Conservation (phyloP, 805 yeast genomes). For the Yamadazyma laniorum region DNA sequence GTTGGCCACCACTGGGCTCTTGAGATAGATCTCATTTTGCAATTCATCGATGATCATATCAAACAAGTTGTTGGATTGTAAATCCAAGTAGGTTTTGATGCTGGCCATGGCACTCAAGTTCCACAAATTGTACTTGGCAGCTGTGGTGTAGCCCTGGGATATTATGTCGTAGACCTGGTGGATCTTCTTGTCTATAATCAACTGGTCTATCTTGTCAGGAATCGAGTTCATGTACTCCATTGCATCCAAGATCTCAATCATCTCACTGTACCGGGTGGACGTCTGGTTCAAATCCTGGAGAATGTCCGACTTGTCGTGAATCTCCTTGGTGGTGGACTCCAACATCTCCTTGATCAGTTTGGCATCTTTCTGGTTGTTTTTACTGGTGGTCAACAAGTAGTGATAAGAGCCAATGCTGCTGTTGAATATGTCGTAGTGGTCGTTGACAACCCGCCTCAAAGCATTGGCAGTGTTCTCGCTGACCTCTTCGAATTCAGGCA, state of each 20-base stretch:
- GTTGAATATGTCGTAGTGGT: constrained; percentile 80
- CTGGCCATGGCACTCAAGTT: constrained; percentile 52
- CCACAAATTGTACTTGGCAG: constrained; percentile 56
- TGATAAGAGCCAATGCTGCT: constrained; percentile 83
- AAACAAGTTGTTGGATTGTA: constrained; percentile 60
- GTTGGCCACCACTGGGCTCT: constrained; percentile 9
- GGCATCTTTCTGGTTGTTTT: constrained; percentile 63
- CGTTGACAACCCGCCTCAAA: constrained; percentile 70
- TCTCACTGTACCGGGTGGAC: constrained; percentile 60
- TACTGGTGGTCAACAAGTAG: constrained; percentile 59
- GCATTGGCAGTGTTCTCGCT: constrained; percentile 55
- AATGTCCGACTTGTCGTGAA: constrained; percentile 53
- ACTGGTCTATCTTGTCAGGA: constrained; percentile 63
- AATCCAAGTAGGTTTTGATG: constrained; percentile 50
- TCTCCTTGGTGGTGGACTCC: constrained; percentile 46
- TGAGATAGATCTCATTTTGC: constrained; percentile 58
- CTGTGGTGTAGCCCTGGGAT: constrained; percentile 39
- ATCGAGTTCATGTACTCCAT: constrained; percentile 58
- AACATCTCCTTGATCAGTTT: constrained; percentile 48
- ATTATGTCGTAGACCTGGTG: constrained; percentile 61
- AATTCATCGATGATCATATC: constrained; percentile 77
- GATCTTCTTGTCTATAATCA: constrained; percentile 69
- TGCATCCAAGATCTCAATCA: constrained; percentile 67
- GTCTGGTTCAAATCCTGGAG: constrained; percentile 64
- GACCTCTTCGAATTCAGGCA: constrained; percentile 62